phyloP scores from a whole-genome alignment of 139 green algal genomes.

The Spirogloea muscicola region DNA sequence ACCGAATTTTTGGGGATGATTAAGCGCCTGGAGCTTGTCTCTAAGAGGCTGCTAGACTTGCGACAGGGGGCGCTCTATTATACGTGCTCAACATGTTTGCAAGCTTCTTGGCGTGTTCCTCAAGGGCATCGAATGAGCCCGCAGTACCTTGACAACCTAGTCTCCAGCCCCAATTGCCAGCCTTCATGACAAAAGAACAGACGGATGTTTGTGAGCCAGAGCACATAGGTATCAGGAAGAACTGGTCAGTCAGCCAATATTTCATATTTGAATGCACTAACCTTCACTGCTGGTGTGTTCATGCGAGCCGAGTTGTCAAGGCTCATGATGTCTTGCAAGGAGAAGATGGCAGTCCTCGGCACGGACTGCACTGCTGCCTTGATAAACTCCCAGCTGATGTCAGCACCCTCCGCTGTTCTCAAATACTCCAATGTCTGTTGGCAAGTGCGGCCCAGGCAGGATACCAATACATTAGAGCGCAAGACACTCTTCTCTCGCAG shows the following conservation, averaged over 20 bases:
- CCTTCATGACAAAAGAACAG: background rate
- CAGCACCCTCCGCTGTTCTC: too few relatives aligned
- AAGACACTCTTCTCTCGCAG: too few relatives aligned
- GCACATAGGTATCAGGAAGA: background rate
- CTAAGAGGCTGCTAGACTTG: too few relatives aligned
- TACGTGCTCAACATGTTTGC: background rate
- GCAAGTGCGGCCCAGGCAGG: too few relatives aligned
- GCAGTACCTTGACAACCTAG: background rate
- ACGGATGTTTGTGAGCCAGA: background rate
- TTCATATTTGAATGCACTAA: slow-evolving; percentile 9
- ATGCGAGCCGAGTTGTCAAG: slow-evolving; percentile 74
- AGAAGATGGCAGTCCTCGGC: background rate
- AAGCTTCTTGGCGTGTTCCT: too few relatives aligned
- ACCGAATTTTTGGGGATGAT: too few relatives aligned
- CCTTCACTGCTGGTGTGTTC: slow-evolving; percentile 40
- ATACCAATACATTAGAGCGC: too few relatives aligned
- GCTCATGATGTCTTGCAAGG: slow-evolving; percentile 86
- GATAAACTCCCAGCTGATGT: slow-evolving; percentile 63
- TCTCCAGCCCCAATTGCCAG: slow-evolving; percentile 17
- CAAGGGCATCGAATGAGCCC: background rate
- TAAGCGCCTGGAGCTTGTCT: too few relatives aligned
- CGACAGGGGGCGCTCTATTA: background rate
- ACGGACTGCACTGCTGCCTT: slow-evolving; percentile 55
- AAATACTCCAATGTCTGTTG: too few relatives aligned
- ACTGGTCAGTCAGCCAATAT: slow-evolving; percentile 10